Evolutionary conservation across 345 rosid species (phyloP).

Genomic region (Eucalyptus leucophloia): DNA sequence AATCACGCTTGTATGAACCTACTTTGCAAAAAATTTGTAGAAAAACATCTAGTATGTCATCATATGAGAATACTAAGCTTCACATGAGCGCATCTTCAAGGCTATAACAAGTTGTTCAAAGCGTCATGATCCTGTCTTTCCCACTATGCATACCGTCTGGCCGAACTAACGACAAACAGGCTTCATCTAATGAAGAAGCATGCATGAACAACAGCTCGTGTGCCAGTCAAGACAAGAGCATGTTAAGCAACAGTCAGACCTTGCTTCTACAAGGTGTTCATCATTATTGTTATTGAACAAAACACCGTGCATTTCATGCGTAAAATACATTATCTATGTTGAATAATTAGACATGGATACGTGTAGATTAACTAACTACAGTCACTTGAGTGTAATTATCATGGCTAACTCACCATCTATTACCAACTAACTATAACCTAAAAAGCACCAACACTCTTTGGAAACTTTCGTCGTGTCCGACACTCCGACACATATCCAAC

Average conservation of each 20-base stretch:
- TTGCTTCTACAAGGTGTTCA: neutral
- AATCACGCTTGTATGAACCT: neutral
- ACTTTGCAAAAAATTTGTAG: neutral
- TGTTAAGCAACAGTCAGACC: neutral
- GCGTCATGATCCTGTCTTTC: neutral
- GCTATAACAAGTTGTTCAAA: neutral
- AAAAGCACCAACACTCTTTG: rapidly evolving
- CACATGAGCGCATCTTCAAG: neutral
- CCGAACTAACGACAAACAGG: neutral
- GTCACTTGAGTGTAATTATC: neutral
- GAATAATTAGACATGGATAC: neutral
- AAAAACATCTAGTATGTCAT: neutral
- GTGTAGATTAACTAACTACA: neutral
- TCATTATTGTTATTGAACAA: neutral
- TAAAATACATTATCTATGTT: neutral
- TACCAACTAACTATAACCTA: neutral
- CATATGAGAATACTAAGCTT: neutral
- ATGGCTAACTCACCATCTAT: neutral
- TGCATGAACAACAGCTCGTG: neutral
- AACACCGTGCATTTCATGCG: neutral
- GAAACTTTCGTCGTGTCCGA: rapidly evolving
- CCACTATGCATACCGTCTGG: neutral
- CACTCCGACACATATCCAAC: rapidly evolving
- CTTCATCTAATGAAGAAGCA: neutral
- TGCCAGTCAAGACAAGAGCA: neutral